Base-by-base conservation (phyloP, 2,329 filamentous ascomycete species). In the Periconia digitata region DNA sequence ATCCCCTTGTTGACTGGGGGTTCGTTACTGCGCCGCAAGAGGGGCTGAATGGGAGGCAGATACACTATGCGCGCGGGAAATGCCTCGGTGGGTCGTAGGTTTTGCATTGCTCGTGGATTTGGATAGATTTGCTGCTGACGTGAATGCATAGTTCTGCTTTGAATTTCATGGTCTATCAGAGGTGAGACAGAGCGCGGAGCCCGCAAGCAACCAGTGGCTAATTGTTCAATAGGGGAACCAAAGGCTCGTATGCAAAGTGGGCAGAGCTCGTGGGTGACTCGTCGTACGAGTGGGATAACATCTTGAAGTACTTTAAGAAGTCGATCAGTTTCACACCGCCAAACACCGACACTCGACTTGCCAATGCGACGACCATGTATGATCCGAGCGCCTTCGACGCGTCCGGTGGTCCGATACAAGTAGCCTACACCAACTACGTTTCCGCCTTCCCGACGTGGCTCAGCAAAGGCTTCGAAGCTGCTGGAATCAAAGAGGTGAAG, bases 11-110 rank as follows among this genome's bases (percentile, higher is more conserved):
- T 2, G 66, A 69, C 43, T 71, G 65, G 63, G 49, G 51, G 15
- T 64, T 69, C 40, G 41, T 57, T n/a, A 67, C 66, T 1, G 43
- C 42, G 2, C 62, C 63, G 16, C 64, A 70, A 47, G 49, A 50
- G 3, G 57, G 54, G 7, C 48, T 53, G 3, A 55, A 59, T 47
- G 41, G 48, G 17, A 29, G 57, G 7, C 15, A 20, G 17, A 29
- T 68, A 10, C 55, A 66, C 21, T 68, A 69, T 50, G 53, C 63
- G 5, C 46, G 59, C 1, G 67, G 67, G 6, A 68, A 67, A 35
- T 55, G 50, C n/a, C 39, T 71, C 32, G 67, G 67, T 46, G 63
- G 65, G 49, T 46, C 47, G 49, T 53, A 34, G 3, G 44, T 17
- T 35, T 40, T n/a, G 39, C 18, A 12, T 20, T n/a, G n/a, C n/a